phyloP scores from a whole-genome alignment of 108 stramenopile species.

The Cyclotella sp. region DNA sequence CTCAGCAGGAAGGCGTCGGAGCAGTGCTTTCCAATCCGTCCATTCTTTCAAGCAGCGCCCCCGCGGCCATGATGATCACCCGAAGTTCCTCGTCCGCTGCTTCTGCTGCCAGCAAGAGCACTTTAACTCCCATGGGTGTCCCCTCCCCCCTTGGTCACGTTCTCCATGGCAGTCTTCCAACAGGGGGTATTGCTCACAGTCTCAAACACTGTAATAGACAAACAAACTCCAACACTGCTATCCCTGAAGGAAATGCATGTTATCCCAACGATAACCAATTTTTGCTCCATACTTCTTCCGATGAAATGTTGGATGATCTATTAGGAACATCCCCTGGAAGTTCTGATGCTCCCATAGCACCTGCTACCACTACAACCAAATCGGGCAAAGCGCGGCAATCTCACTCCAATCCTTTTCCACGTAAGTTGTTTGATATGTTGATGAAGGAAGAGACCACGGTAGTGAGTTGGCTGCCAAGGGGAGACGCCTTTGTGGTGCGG shows the following conservation, averaged over 20 bases:
- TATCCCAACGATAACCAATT: background rate
- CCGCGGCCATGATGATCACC: constrained; percentile 12
- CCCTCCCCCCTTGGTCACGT: constrained; percentile 10
- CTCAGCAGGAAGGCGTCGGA: constrained; percentile 13
- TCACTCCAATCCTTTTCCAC: constrained; percentile 90
- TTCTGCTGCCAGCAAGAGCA: background rate
- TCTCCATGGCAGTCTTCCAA: constrained; percentile 12
- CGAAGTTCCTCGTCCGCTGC: constrained; percentile 10
- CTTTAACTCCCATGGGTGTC: background rate
- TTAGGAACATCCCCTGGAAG: constrained; percentile 21
- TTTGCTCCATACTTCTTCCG: background rate
- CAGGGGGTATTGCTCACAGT: constrained; percentile 8
- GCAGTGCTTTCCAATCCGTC: constrained; percentile 4
- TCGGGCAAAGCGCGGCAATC: constrained; percentile 32
- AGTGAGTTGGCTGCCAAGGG: constrained; percentile 85
- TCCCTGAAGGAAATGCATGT: background rate
- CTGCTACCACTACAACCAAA: constrained; percentile 35
- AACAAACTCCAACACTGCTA: background rate
- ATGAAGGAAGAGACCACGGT: constrained; percentile 78
- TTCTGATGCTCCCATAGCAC: constrained; percentile 26
- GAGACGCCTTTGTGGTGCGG: constrained; percentile 88
- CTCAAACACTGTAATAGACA: background rate
- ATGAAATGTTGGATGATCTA: constrained; percentile 8
- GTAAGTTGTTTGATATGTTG: constrained; percentile 92
- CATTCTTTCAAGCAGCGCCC: constrained; percentile 9